Conservation (phyloP, 1,139 yeast species). For the Kazachstania sp. region DNA sequence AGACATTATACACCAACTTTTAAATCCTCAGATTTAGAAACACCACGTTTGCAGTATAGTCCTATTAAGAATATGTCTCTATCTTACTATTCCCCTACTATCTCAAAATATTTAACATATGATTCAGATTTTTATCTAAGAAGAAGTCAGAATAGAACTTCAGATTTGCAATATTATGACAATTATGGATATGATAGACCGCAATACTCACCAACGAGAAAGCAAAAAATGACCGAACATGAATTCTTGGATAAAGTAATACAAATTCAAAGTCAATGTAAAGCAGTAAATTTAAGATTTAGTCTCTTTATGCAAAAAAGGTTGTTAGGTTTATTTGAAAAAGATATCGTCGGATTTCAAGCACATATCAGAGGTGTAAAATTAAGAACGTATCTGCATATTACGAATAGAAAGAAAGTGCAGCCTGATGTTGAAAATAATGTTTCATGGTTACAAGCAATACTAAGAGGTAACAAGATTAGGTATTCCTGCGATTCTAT, state of each 20-base stretch:
- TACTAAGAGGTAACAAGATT: conserved; percentile 28
- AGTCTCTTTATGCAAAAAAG: conserved; percentile 47
- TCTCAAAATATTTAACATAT: conserved; percentile 23
- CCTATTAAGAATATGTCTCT: conserved; percentile 23
- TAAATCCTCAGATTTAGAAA: conserved; percentile 6
- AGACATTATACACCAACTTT: conserved; percentile 9
- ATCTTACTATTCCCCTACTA: conserved; percentile 30
- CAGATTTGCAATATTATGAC: conserved; percentile 21
- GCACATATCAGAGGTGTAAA: conserved; percentile 17
- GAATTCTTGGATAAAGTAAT: conserved; percentile 33
- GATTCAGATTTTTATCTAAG: conserved; percentile 25
- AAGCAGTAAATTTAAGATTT: conserved; percentile 61
- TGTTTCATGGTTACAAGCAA: conserved; percentile 31
- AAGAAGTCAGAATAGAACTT: conserved; percentile 24
- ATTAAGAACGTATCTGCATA: background rate
- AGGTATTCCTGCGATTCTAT: conserved; percentile 17
- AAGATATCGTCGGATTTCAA: conserved; percentile 31
- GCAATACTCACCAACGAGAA: conserved; percentile 31
- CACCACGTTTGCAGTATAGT: conserved; percentile 22
- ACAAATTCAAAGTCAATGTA: conserved; percentile 49
- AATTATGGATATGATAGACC: conserved; percentile 18
- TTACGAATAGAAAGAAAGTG: background rate
- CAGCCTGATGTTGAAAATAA: background rate
- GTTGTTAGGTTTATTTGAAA: conserved; percentile 26
- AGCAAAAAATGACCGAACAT: conserved; percentile 28